Conservation (phyloP, 495 filamentous ascomycete genomes). For the Baudoinia panamericana region DNA sequence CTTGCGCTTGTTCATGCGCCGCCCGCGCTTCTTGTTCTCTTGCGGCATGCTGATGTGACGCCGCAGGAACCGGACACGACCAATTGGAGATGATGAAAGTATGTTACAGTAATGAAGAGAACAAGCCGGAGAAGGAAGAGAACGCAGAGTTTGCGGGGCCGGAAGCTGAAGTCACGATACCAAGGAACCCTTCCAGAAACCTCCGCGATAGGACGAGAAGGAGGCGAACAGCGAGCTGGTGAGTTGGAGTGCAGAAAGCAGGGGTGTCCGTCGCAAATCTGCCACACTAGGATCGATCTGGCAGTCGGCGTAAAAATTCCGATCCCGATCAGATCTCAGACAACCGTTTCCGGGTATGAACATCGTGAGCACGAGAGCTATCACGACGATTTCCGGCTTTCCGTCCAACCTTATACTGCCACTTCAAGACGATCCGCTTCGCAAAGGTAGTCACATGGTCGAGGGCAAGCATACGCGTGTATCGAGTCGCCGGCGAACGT, state of each 20-base stretch:
- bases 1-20: conserved; percentile 44
- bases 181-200: too few species aligned
- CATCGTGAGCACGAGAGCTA: too few species aligned
- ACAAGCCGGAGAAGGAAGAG: neutral
- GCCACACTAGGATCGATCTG: neutral
- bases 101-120: neutral
- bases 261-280: neutral
- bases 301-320: neutral
- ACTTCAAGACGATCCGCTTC: too few species aligned
- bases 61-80: too few species aligned
- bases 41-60: conserved; percentile 40
- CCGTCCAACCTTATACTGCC: too few species aligned
- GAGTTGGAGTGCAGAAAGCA: neutral
- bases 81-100: neutral
- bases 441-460: too few species aligned
- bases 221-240: neutral
- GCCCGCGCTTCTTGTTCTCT: conserved; percentile 56
- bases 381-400: too few species aligned
- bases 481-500: too few species aligned
- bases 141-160: conserved; percentile 2
- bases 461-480: too few species aligned
- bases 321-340: neutral
- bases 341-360: too few species aligned
- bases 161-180: too few species aligned
- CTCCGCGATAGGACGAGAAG: too few species aligned